Evolutionary conservation across 352 stramenopile genomes (phyloP).

Genomic region (Phytophthora fragariae): DNA sequence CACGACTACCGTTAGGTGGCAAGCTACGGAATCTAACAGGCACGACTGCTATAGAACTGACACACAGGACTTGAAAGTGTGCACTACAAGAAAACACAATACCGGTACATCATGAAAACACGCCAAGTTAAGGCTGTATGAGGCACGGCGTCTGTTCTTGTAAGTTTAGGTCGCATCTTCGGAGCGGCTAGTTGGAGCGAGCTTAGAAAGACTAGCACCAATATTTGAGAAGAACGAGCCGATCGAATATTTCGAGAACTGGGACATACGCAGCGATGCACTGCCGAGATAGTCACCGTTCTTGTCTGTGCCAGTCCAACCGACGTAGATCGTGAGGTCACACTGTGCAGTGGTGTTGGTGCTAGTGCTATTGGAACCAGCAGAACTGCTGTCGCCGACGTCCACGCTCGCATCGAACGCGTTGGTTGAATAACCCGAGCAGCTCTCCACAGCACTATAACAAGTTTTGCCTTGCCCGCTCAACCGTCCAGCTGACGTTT

Average conservation of each 20-base stretch:
- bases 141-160: neutral
- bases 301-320: constrained; percentile 82
- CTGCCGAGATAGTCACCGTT: constrained; percentile 85
- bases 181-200: constrained; percentile 59
- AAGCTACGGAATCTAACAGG: neutral
- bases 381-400: constrained; percentile 28
- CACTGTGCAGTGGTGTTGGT: constrained; percentile 56
- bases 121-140: neutral
- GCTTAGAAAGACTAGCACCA: constrained; percentile 54
- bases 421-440: constrained; percentile 27
- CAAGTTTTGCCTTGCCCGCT: constrained; percentile 69
- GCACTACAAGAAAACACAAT: constrained; percentile 12
- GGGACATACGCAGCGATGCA: constrained; percentile 78
- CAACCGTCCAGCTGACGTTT: constrained; percentile 56
- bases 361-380: constrained; percentile 24
- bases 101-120: constrained; percentile 13
- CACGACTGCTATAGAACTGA: constrained; percentile 18
- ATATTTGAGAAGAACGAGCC: constrained; percentile 79
- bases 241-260: constrained; percentile 89
- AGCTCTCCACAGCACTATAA: constrained; percentile 53
- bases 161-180: constrained; percentile 33
- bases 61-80: constrained; percentile 15
- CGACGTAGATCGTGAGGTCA: constrained; percentile 80
- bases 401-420: constrained; percentile 24
- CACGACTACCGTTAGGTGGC: constrained; percentile 59